Percentiles rank a stretch among this genome's conserved stretches.
Conservation (phyloP, 495 filamentous ascomycete genomes). For the Aspergillus saccharolyticus region DNA sequence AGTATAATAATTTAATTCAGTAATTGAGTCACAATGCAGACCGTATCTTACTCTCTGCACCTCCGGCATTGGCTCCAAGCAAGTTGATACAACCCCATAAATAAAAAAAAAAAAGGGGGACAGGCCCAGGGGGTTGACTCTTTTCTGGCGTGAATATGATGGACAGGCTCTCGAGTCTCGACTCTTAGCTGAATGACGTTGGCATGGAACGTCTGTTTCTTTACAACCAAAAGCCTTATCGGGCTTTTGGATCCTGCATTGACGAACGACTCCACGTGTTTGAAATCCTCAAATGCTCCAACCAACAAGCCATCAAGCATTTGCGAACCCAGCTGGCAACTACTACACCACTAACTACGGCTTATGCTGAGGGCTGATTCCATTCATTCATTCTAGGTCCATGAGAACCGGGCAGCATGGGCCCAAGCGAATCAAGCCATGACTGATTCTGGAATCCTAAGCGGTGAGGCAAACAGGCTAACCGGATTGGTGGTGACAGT, state of each 20-base stretch:
- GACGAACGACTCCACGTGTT: conserved; percentile 1
- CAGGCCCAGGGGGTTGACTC: not conserved
- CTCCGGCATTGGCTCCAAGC: no score
- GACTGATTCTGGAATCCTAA: conserved; percentile 12
- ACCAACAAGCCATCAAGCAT: not conserved
- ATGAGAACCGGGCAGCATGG: not conserved
- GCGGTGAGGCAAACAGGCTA: conserved; percentile 19
- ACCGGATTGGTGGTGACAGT: conserved; percentile 13
- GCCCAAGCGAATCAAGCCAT: not conserved
- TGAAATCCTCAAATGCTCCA: not conserved
- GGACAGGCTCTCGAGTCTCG: no score
- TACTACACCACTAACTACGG: no score
- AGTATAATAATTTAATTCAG: no score
- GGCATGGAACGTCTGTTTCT: not conserved
- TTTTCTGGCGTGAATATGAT: no score
- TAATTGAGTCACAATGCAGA: no score
- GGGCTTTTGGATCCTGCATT: not conserved
- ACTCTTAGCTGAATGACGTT: not conserved
- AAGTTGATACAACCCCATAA: not conserved
- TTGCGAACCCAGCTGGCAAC: not conserved
- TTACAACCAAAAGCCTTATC: not conserved
- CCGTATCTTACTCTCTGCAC: not conserved
- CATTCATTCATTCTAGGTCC: not conserved
- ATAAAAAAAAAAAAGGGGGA: not conserved
- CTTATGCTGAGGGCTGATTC: not conserved